Base-by-base conservation (phyloP, 257 asterid species). In the Petrea volubilis region DNA sequence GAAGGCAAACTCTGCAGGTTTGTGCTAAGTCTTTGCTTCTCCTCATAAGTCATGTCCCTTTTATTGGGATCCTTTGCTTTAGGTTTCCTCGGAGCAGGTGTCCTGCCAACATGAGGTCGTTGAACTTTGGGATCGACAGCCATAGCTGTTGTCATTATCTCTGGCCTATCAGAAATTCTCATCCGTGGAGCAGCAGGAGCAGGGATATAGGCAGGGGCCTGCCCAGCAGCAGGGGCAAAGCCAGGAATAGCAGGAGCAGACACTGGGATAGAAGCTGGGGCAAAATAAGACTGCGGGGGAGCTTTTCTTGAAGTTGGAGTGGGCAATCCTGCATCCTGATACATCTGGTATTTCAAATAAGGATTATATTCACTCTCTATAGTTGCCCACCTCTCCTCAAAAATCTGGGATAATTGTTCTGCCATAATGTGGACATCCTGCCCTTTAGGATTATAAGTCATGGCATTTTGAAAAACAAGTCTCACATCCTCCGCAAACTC, bases 31-130 rank as follows among this genome's bases (percentile, higher is more conserved):
- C 83, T 94, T 78, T 91, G 97, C 80, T 94, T 94, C 89, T 94
- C 98, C 24, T 94, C 97, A 61, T 79, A 82, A 59, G 98, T 89
- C 98, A 94, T 94, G 79, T 91, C 97, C 85, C 98, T 82, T 79
- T 93, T 93, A 69, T 93, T 70, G 24, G 79, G 92, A 83, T 93
- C 98, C 83, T 85, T 94, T 10, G 98, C 98, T 83, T 94, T 94
- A 24, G 98, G 98, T 78, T 94, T 93, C 86, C 83, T 89, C 1
- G 91, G 96, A 69, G 34, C 91, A 28, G 98, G 96, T 4, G 89
- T 85, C 75, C 98, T 83, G 36, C 77, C 90, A 67, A 60, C 78
- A 78, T 82, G 83, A 60, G 86, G 70, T 23, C 87, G 70, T 49
- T 74, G 90, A 64, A 60, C 46, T 74, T 69, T 85, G 20, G 84